Base-by-base conservation (phyloP, 1,284 basidiomycete species). In the Coriolopsis trogii region DNA sequence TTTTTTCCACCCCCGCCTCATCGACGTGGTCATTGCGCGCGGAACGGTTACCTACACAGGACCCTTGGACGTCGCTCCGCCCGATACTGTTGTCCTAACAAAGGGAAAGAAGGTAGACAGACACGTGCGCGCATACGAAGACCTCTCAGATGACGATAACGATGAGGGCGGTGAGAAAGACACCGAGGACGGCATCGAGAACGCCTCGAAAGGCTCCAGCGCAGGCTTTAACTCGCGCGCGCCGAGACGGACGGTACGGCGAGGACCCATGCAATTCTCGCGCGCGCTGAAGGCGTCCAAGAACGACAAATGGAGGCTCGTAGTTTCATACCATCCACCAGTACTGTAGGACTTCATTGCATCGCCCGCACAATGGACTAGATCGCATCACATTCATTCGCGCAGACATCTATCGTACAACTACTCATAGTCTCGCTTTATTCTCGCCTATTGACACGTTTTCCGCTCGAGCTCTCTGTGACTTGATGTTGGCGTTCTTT, bases 1-100 rank as follows among this genome's bases (percentile, higher is more conserved):
- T 9, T 62, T 62, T 53, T 62, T 62, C 58, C 55, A 62, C 26
- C 60, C 56, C 13, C 60, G 60, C 12, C 39, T 52, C 40, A 55
- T 62, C 53, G 41, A 57, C 20, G 58, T 58, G 34, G 47, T 52
- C 43, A 55, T 62, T 16, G 58, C 60, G 16, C 52, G 56, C 7
- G 60, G 60, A 18, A 10, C 28, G 16, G 31, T 56, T 10, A 16
- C 54, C 6, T 55, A 56, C 45, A 49, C 47, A 3, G 58, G 58
- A 4, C 40, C 49, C 0, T 28, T 34, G 13, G 29, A 42, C 21
- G 30, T 13, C 21, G 1, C 12, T 4, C 58, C 51, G 3, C 41
- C 53, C 6, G 56, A 58, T 36, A 38, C 51, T 39, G 20, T 18
- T n/a, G 5, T 8, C 16, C 20, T 6, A 13, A 18, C n/a, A n/a